phyloP scores from a whole-genome alignment of 2,329 filamentous ascomycete species.

The Septoria linicola region DNA sequence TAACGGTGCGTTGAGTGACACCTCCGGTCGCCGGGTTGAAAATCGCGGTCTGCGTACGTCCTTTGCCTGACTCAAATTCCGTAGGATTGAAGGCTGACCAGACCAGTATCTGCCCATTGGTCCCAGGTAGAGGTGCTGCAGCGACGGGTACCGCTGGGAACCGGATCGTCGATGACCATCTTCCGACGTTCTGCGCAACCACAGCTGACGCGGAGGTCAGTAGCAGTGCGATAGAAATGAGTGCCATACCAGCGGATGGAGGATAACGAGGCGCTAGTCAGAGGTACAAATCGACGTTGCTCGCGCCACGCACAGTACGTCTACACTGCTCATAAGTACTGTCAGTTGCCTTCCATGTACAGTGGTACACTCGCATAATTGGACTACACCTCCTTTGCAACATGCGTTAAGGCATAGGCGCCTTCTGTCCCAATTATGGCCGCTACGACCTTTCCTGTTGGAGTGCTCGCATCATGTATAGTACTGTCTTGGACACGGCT shows the following conservation, averaged over 20 bases:
- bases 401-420: too few species aligned
- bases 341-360: too few species aligned
- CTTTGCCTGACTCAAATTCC: constrained; percentile 1
- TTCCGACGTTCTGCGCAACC: not conserved
- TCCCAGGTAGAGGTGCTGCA: not conserved
- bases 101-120: not conserved
- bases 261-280: too few species aligned
- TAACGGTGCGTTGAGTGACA: constrained; percentile 24
- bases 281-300: too few species aligned
- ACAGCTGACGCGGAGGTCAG: not conserved
- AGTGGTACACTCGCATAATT: too few species aligned
- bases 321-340: too few species aligned
- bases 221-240: not conserved
- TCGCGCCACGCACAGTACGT: too few species aligned
- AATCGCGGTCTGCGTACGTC: constrained; percentile 1
- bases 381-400: too few species aligned
- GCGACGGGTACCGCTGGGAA: constrained; percentile 1
- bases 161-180: not conserved
- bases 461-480: too few species aligned
- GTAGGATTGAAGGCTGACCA: constrained; percentile 1
- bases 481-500: too few species aligned
- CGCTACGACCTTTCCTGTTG: too few species aligned
- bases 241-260: not conserved
- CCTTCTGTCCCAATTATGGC: too few species aligned
- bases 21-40: constrained; percentile 14